Evolutionary conservation across 768 basidiomycete species (phyloP).

Genomic region (Trametes meyenii): DNA sequence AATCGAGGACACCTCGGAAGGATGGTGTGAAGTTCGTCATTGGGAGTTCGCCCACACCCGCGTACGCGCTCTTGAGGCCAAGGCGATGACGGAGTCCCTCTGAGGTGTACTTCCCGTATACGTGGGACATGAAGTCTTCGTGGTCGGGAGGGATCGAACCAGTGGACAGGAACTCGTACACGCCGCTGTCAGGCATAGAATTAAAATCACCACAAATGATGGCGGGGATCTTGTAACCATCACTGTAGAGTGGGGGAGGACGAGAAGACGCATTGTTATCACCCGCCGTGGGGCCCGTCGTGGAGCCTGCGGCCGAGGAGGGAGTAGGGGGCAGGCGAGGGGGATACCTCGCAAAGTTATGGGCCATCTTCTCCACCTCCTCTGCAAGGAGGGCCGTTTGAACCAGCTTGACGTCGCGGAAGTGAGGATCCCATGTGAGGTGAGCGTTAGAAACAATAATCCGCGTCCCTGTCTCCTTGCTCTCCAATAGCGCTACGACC

Average conservation of each 20-base stretch:
- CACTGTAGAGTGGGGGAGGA: slow-evolving; percentile 70
- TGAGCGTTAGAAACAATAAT: slow-evolving; percentile 90
- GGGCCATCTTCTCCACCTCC: slow-evolving; percentile 88
- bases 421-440: slow-evolving; percentile 90
- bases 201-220: slow-evolving; percentile 97
- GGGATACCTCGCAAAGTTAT: slow-evolving; percentile 83
- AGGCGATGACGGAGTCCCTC: slow-evolving; percentile 84
- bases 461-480: slow-evolving; percentile 82
- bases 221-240: slow-evolving; percentile 87
- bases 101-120: slow-evolving; percentile 90
- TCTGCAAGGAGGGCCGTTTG: slow-evolving; percentile 92
- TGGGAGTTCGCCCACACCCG: slow-evolving; percentile 57
- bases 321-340: slow-evolving; percentile 53
- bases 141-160: slow-evolving; percentile 76
- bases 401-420: slow-evolving; percentile 95
- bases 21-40: slow-evolving; percentile 91
- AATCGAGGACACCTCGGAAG: slow-evolving; percentile 88
- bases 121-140: slow-evolving; percentile 89
- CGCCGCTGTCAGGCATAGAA: slow-evolving; percentile 81
- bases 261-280: slow-evolving; percentile 42
- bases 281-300: slow-evolving; percentile 34
- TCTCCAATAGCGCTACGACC: slow-evolving; percentile 84
- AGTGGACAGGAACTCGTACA: slow-evolving; percentile 86
- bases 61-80: slow-evolving; percentile 84
- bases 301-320: slow-evolving; percentile 31